Evolutionary conservation across 1,284 basidiomycete species (phyloP), one percentile per base, ranked within the genome.

Genomic region (Cutaneotrichosporon sp.): DNA sequence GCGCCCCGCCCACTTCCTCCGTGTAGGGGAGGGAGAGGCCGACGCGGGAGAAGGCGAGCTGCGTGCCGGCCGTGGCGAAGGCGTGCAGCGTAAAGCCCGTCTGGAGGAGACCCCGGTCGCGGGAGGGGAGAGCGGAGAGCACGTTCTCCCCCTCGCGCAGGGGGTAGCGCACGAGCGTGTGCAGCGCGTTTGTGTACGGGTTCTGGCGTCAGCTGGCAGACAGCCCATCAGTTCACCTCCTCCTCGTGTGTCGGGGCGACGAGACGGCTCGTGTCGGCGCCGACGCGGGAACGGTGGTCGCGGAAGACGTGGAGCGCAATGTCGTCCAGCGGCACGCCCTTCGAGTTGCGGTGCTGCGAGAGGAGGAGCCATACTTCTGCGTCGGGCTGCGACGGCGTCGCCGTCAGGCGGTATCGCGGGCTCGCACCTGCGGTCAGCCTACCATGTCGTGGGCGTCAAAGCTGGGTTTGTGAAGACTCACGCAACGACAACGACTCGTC

Each of bases 311-410:
- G 86, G 18, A 95, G 70, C 1, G 91, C 86, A 42, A 93, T 88
- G 71, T 87, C 94, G 64, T 92, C 77, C 1, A 84, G 77, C 1
- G 80, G 82, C 46, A 83, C 79, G 45, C 82, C 81, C 25, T 86
- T 88, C 63, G 87, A 82, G 0, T 76, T 73, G 5, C 89, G 77
- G 75, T 97, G 94, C 33, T 92, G 86, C 0, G 87, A 89, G 2
- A 97, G 82, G 1, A 94, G 83, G 1, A 95, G 71, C 90, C 90
- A 95, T 2, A 97, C 73, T 34, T 87, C 81, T 0, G 68, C 56
- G 13, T 54, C 43, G 9, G 57, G 50, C 27, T 60, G 36, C 33
- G 59, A 42, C 18, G 61, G 56, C 3, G 62, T 43, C 1, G 73
- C 63, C 4, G 45, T 50, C 36, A 77, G 59, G 11, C 60, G 56